Base-by-base conservation (phyloP, 2,329 filamentous ascomycete species). In the Dactylella cylindrospora region DNA sequence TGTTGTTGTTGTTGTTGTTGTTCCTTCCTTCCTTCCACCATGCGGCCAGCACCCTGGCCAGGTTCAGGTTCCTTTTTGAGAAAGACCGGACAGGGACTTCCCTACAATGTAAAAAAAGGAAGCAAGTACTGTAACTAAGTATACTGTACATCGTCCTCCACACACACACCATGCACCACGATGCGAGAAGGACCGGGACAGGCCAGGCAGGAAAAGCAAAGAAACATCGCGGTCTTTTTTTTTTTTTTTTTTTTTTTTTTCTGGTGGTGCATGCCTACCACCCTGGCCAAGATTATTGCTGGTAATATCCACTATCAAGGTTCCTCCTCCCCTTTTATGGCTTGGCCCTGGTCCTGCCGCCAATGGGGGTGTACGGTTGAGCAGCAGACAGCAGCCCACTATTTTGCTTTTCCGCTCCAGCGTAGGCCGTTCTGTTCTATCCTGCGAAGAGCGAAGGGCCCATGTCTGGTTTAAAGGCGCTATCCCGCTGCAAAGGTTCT, bases 231-330 rank as follows among this genome's bases (percentile, higher is more conserved):
- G 47, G 47, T 49, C 55, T 61, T n/a, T n/a, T n/a, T n/a, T n/a
- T n/a, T n/a, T n/a, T n/a, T n/a, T n/a, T n/a, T n/a, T n/a, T n/a
- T n/a, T n/a, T n/a, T n/a, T n/a, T n/a, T n/a, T n/a, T 47, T 47
- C 41, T 47, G 40, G 33, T 53, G 22, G 22, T 38, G 33, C 33
- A 28, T n/a, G n/a, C 35, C 52, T 49, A 44, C 39, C 53, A 53
- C 55, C 55, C 55, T 13, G 55, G 55, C 53, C 55, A 35, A 28
- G 32, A 61, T 43, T 61, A 43, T 52, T 53, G 47, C 41, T 53
- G 47, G 28, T 61, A 61, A 61, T 61, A 53, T 61, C 55, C 55
- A 61, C 55, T 41, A 53, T 61, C 55, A 61, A 61, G 55, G 55
- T 61, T 61, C 38, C 35, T 51, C 43, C 45, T n/a, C 55, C 55